Evolutionary conservation across 2,329 filamentous ascomycete genomes (phyloP).

Genomic region (Exophiala lecanii-corni): DNA sequence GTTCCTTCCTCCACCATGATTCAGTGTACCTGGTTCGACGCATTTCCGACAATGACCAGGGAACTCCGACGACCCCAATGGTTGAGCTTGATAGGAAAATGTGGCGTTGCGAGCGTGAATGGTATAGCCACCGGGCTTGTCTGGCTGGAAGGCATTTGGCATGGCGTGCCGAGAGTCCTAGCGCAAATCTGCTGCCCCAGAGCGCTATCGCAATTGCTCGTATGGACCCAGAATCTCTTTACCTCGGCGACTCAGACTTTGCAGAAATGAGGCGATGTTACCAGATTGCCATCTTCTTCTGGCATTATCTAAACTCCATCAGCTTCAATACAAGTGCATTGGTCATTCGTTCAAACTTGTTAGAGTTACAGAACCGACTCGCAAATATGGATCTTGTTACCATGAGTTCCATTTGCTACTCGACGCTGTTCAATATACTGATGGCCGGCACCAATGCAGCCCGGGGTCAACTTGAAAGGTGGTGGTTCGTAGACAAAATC

Average conservation of each 20-base stretch:
- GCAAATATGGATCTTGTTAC: slow-evolving; percentile 11
- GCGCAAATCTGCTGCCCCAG: slow-evolving; percentile 4
- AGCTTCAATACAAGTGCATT: slow-evolving; percentile 18
- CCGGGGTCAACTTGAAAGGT: slow-evolving; percentile 5
- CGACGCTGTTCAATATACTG: slow-evolving; percentile 18
- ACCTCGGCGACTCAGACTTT: slow-evolving; percentile 2
- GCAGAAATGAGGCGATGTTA: slow-evolving; percentile 17
- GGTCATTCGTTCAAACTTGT: slow-evolving; percentile 12
- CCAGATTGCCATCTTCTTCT: slow-evolving; percentile 21
- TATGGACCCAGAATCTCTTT: slow-evolving; percentile 9
- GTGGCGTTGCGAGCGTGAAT: slow-evolving; percentile 17
- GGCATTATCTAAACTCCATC: slow-evolving; percentile 14
- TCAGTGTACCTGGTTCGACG: background rate
- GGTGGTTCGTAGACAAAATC: slow-evolving; percentile 15
- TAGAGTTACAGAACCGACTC: slow-evolving; percentile 13
- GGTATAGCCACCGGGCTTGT: slow-evolving; percentile 14
- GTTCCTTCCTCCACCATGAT: slow-evolving; percentile 14
- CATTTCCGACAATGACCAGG: background rate
- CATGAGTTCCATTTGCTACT: slow-evolving; percentile 3
- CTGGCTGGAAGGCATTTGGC: slow-evolving; percentile 10
- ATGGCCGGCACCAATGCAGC: slow-evolving; percentile 10
- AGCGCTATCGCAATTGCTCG: slow-evolving; percentile 12
- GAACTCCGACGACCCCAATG: slow-evolving; percentile 1
- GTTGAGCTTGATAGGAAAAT: slow-evolving; percentile 15
- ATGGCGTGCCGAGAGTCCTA: slow-evolving; percentile 17